A percentile compares a stretch with the other conserved stretches of the same genome.
These are phyloP conservation scores for Erigeron philadelphicus DNA, from an alignment of 140 eudicot genomes.

Conservation along the genomic window DNA sequence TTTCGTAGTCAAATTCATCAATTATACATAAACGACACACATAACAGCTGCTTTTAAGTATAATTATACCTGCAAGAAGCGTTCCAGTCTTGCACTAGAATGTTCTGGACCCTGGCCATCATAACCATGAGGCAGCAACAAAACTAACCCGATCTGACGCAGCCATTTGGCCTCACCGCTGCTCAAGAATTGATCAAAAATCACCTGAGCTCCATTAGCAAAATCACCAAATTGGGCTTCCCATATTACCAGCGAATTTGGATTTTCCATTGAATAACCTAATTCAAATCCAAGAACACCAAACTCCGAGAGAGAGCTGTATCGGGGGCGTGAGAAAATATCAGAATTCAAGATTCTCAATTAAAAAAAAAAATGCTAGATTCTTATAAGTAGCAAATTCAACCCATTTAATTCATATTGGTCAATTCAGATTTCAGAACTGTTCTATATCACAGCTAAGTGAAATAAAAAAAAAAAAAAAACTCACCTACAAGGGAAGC, in stretches of 20 bases:
- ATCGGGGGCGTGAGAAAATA: neutral
- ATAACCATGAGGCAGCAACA: slow-evolving; percentile 89
- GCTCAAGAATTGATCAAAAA: slow-evolving; percentile 84
- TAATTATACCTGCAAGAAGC: slow-evolving; percentile 65
- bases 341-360: slow-evolving; percentile 10
- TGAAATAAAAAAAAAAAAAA: too few species aligned
- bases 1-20: neutral
- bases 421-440: neutral
- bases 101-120: slow-evolving; percentile 99
- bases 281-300: slow-evolving; percentile 90
- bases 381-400: neutral
- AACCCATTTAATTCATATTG: neutral
- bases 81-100: slow-evolving; percentile 86
- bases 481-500: too few species aligned
- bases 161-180: slow-evolving; percentile 97
- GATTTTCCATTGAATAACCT: slow-evolving; percentile 95
- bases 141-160: slow-evolving; percentile 83
- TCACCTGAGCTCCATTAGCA: slow-evolving; percentile 93
- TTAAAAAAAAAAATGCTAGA: neutral
- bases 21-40: neutral
- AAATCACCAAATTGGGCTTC: slow-evolving; percentile 98
- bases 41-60: neutral
- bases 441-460: neutral
- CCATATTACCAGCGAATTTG: slow-evolving; percentile 85
- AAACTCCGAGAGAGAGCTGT: slow-evolving; percentile 92